Evolutionary conservation across 495 filamentous ascomycete genomes (phyloP).

Genomic region (Penicillium canariense): DNA sequence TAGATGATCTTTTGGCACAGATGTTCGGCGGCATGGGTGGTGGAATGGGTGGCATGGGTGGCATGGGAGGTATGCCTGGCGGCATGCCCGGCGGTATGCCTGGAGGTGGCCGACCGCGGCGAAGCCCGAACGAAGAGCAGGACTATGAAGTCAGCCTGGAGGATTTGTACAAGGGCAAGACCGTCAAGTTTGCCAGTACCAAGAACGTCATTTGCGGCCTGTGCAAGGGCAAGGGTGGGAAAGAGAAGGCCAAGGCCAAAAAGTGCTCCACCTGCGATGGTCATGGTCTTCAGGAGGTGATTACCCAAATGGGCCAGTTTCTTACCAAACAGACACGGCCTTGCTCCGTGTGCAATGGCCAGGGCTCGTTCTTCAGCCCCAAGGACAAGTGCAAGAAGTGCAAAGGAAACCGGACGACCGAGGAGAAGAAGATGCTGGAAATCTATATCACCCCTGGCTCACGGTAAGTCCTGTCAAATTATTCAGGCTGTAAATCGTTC

Average conservation of each 20-base stretch:
- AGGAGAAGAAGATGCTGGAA: slow-evolving; percentile 89
- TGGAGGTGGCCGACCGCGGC: slow-evolving; percentile 57
- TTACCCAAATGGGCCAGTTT: slow-evolving; percentile 76
- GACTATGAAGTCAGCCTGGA: slow-evolving; percentile 86
- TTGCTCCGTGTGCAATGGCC: slow-evolving; percentile 77
- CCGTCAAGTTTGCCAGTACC: slow-evolving; percentile 87
- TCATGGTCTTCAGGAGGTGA: slow-evolving; percentile 64
- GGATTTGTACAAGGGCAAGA: slow-evolving; percentile 97
- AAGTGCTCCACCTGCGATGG: slow-evolving; percentile 82
- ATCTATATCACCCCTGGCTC: slow-evolving; percentile 93
- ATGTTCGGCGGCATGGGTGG: slow-evolving; percentile 77
- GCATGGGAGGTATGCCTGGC: slow-evolving; percentile 37
- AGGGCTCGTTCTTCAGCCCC: slow-evolving; percentile 80
- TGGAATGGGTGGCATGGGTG: slow-evolving; percentile 61
- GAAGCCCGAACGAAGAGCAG: slow-evolving; percentile 81
- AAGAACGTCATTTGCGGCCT: slow-evolving; percentile 85
- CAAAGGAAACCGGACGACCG: slow-evolving; percentile 79
- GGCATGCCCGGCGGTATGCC: slow-evolving; percentile 38
- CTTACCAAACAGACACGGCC: slow-evolving; percentile 69
- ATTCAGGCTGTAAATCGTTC: background rate
- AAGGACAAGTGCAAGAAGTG: slow-evolving; percentile 99
- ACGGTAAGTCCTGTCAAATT: slow-evolving; percentile 38
- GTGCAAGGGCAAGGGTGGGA: slow-evolving; percentile 89
- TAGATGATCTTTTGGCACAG: slow-evolving; percentile 86
- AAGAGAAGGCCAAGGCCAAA: slow-evolving; percentile 84